Base-by-base conservation (phyloP, 768 basidiomycete species). In the Mycena venus region DNA sequence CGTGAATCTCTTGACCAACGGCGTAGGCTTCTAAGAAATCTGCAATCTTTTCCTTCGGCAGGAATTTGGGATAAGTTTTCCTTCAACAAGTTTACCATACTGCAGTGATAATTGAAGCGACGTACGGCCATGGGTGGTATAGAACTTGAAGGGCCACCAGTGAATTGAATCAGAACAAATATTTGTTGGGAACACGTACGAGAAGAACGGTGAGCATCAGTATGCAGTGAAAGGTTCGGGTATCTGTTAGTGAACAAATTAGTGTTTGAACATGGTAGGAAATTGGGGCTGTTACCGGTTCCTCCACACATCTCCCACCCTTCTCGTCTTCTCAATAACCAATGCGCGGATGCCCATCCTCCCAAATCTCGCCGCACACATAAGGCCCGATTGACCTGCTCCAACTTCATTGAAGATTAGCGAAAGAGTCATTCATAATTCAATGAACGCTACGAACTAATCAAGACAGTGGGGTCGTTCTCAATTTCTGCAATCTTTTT, bases 341-440 rank as follows among this genome's bases (percentile, higher is more conserved):
- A 92, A 82, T 21, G 82, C 81, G 10, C 82, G 78, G 15, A 90
- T 79, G 47, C 85, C 89, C 29, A 90, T 80, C 19, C 84, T 82
- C 70, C 88, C 87, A 60, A 92, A 86, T 36, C 90, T 83, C 19
- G 90, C 91, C 0, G 90, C 90, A 44, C 88, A 78, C 31, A 88
- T 88, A 47, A 93, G 79, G 4, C 92, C 92, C 42, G 86, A 84
- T 70, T 92, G 91, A 2, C 90, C 88, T 12, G 83, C 89, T 3
- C 90, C 87, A 42, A 89, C 74, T 75, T 29, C 12, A 38, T 59
- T 15, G 5, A 58, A 29, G 1, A 21, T 49, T n/a, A 47, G 25
- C 27, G 8, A 11, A 19, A 68, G 15, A 6, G 14, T 1, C 15
- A 47, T 10, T n/a, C n/a, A 68, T n/a, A 23, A 31, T 25, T n/a